A percentile compares a stretch with the other conserved stretches of the same genome.
phyloP scores from a whole-genome alignment of 192 early-diverging fungal species.

The Backusella tarrabulga region DNA sequence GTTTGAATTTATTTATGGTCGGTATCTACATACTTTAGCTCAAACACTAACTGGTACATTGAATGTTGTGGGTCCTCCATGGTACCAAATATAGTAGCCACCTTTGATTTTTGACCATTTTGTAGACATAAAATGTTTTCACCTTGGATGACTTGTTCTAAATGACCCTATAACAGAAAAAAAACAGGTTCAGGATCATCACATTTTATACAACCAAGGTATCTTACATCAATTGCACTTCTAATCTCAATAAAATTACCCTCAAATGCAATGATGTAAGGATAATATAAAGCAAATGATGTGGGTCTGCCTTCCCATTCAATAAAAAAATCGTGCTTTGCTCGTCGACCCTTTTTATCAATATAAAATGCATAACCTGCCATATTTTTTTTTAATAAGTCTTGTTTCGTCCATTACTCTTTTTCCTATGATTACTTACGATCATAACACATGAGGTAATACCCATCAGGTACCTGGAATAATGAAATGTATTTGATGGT shows the following conservation, averaged over 20 bases:
- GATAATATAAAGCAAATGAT: conserved; percentile 77
- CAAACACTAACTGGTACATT: conserved; percentile 26
- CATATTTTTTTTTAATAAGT: not conserved
- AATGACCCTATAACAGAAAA: conserved; percentile 38
- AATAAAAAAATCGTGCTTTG: conserved; percentile 72
- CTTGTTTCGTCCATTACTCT: not conserved
- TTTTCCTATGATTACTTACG: conserved; percentile 43
- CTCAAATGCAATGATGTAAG: conserved; percentile 91
- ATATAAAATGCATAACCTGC: conserved; percentile 92
- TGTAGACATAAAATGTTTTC: conserved; percentile 58
- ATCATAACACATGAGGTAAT: conserved; percentile 91
- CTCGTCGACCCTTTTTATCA: conserved; percentile 78
- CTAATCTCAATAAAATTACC: conserved; percentile 88
- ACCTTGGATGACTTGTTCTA: conserved; percentile 55
- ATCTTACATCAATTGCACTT: conserved; percentile 64
- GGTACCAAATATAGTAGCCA: conserved; percentile 41
- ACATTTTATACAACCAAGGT: not conserved
- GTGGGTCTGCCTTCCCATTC: conserved; percentile 86
- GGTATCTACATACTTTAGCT: conserved; percentile 12
- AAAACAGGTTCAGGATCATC: not conserved
- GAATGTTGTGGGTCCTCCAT: conserved; percentile 30
- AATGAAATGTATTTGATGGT: conserved; percentile 72
- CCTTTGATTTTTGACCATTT: conserved; percentile 37
- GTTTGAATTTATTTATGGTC: not conserved
- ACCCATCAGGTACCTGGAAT: conserved; percentile 71